Conservation (phyloP, 1,139 yeast species). For the Yamadazyma trypodendri region DNA sequence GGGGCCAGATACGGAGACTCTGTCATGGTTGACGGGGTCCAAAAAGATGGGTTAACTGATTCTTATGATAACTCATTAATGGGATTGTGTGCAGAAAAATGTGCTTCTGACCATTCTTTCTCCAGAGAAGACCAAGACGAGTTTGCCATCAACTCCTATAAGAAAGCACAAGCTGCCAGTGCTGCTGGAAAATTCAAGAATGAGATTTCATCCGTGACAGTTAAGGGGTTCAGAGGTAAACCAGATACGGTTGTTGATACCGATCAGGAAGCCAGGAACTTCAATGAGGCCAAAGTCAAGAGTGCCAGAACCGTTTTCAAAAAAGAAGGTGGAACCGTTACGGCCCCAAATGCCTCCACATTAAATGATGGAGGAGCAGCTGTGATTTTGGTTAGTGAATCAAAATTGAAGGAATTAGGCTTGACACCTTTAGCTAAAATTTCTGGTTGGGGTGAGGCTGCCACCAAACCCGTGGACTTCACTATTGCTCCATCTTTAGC, state of each 20-base stretch:
- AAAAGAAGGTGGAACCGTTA: constrained; percentile 88
- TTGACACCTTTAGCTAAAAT: constrained; percentile 86
- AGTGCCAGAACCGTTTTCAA: constrained; percentile 91
- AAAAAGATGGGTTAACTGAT: constrained; percentile 88
- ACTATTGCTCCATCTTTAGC: constrained; percentile 94
- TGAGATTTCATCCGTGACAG: constrained; percentile 84
- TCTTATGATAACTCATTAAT: constrained; percentile 83
- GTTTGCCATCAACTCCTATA: constrained; percentile 66
- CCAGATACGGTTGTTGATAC: constrained; percentile 69
- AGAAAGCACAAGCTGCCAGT: constrained; percentile 78
- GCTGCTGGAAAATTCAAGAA: constrained; percentile 72
- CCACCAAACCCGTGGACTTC: constrained; percentile 88
- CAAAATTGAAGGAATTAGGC: constrained; percentile 77
- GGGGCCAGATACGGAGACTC: constrained; percentile 91
- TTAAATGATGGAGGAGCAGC: constrained; percentile 98
- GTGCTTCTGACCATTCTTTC: constrained; percentile 71
- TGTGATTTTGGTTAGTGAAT: constrained; percentile 77
- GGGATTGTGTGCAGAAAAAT: constrained; percentile 97
- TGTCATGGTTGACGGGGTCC: constrained; percentile 78
- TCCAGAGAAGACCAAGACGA: constrained; percentile 72
- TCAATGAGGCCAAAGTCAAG: constrained; percentile 72
- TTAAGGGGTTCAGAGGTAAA: constrained; percentile 91
- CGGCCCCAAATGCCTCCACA: constrained; percentile 96
- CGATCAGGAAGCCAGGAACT: constrained; percentile 74
- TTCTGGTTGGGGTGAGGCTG: constrained; percentile 97